These are phyloP conservation scores for Themeda triandra DNA, from an alignment of 176 grass and related monocot species.

Conservation along the genomic window DNA sequence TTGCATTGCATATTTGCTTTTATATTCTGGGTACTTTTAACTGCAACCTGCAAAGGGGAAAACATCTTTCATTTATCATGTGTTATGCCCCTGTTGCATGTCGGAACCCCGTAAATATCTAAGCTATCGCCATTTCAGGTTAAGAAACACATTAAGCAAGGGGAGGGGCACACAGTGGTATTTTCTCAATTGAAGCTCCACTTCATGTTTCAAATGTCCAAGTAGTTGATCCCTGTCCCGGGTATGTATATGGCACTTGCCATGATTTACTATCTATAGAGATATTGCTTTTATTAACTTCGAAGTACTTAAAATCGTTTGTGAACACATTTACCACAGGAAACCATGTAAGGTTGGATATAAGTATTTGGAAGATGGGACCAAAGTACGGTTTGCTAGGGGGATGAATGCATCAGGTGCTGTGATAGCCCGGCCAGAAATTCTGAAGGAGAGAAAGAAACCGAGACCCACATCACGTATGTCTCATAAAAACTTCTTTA, in stretches of 20 bases:
- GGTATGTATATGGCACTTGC: conserved; percentile 55
- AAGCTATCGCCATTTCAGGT: conserved; percentile 49
- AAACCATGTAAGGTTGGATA: conserved; percentile 5
- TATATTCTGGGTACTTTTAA: neutral
- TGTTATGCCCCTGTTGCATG: too few relatives aligned
- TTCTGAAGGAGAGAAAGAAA: conserved; percentile 93
- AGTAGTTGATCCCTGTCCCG: conserved; percentile 77
- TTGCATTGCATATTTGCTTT: neutral
- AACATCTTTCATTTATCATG: too few relatives aligned
- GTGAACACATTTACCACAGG: conserved; percentile 15
- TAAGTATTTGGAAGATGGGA: conserved; percentile 26
- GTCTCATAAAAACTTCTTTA: conserved; percentile 15
- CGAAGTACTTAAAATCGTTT: too few relatives aligned
- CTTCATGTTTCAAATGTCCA: conserved; percentile 98
- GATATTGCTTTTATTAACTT: too few relatives aligned
- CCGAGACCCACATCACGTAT: conserved; percentile 68
- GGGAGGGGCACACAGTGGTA: conserved; percentile 85
- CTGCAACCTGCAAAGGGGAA: too few relatives aligned
- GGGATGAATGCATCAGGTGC: conserved; percentile 26
- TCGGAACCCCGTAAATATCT: neutral
- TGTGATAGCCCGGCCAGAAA: conserved; percentile 83
- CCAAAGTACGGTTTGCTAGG: too few relatives aligned
- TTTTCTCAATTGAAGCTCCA: conserved; percentile 94
- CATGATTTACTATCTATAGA: too few relatives aligned
- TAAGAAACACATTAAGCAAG: conserved; percentile 97